phyloP scores from a whole-genome alignment of 495 filamentous ascomycete species.

The Xylaria curta region DNA sequence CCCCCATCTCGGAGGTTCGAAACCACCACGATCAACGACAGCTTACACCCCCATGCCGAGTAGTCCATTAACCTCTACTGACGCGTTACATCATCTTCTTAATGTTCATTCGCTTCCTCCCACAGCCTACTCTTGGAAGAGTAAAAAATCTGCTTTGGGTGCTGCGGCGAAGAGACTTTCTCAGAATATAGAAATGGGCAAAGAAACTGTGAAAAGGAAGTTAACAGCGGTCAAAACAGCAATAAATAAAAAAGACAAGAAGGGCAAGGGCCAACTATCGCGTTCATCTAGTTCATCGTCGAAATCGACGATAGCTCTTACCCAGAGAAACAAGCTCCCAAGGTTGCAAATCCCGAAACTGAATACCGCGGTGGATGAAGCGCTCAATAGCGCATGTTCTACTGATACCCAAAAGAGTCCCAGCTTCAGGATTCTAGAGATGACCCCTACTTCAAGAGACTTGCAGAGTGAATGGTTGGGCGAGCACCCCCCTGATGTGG shows the following conservation, averaged over 20 bases:
- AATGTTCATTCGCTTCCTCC: slow-evolving; percentile 6
- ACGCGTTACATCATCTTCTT: not conserved
- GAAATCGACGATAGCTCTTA: not conserved
- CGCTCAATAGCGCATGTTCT: slow-evolving; percentile 8
- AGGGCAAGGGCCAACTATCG: not conserved
- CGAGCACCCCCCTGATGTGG: slow-evolving; percentile 2
- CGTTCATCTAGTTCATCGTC: slow-evolving; percentile 3
- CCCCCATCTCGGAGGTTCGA: not conserved
- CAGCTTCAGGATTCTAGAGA: not conserved
- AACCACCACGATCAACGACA: not conserved
- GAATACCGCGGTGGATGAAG: not conserved
- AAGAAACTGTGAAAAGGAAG: not conserved
- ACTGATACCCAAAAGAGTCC: slow-evolving; percentile 13
- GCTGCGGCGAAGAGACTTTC: not conserved
- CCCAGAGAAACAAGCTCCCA: not conserved
- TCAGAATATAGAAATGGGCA: not conserved
- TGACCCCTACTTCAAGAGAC: not conserved
- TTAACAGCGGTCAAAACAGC: not conserved
- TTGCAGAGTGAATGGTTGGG: not conserved
- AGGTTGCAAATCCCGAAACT: slow-evolving; percentile 22
- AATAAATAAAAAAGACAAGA: not conserved
- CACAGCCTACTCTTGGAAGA: not conserved
- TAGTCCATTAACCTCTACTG: not conserved
- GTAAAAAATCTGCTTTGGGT: not conserved
- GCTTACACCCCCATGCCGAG: not conserved